These are phyloP conservation scores for Fusarium secorum DNA, from an alignment of 2,329 filamentous ascomycete species.

Conservation along the genomic window DNA sequence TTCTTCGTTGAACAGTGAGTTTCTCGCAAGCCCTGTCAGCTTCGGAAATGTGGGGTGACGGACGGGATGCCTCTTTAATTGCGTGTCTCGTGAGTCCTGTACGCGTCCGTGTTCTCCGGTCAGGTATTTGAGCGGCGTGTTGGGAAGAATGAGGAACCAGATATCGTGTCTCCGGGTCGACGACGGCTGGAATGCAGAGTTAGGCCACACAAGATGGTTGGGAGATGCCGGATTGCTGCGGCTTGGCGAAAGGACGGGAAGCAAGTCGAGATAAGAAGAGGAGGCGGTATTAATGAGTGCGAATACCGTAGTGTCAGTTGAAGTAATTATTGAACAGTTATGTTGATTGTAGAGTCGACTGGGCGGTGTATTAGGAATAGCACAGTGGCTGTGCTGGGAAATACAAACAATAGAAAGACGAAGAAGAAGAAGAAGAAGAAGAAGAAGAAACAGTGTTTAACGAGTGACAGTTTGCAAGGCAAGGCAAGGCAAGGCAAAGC, in stretches of 20 bases:
- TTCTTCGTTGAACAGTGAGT: constrained; percentile 1
- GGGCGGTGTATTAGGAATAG: constrained; percentile 31
- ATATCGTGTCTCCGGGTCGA: constrained; percentile 35
- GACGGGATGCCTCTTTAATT: not conserved
- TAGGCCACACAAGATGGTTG: constrained; percentile 21
- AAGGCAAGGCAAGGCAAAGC: not conserved
- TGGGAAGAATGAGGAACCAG: constrained; percentile 23
- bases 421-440: constrained; percentile 13
- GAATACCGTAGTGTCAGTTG: constrained; percentile 24
- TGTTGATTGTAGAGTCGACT: constrained; percentile 25
- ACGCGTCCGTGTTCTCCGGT: not conserved
- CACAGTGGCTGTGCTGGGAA: constrained; percentile 10
- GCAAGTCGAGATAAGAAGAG: constrained; percentile 17
- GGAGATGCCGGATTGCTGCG: constrained; percentile 15
- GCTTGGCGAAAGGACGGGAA: constrained; percentile 5
- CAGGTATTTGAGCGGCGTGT: constrained; percentile 4
- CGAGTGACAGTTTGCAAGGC: constrained; percentile 33
- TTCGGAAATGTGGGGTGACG: constrained; percentile 18
- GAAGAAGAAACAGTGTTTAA: constrained; percentile 22
- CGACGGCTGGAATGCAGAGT: constrained; percentile 35
- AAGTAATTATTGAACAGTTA: constrained; percentile 25
- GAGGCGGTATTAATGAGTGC: constrained; percentile 33
- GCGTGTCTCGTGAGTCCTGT: constrained; percentile 6
- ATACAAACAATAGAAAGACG: constrained; percentile 23
- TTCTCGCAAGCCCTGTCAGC: constrained; percentile 3